Base-by-base conservation (phyloP, 2,329 filamentous ascomycete genomes). In the Scytalidium sp. region DNA sequence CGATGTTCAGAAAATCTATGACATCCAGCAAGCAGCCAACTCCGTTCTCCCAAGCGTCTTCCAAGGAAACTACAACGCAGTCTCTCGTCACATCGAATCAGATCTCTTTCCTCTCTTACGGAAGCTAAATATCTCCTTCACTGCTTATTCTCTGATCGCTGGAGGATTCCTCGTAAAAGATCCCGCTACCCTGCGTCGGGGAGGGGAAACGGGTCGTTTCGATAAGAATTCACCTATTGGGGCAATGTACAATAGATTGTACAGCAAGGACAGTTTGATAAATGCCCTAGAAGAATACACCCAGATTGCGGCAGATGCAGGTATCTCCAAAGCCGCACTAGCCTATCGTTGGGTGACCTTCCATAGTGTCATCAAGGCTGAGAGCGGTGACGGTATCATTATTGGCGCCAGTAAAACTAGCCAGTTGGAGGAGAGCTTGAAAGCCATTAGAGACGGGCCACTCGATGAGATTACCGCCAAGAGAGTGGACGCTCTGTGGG, bases 101-200 rank as follows among this genome's bases (percentile, higher is more conserved):
- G 80, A 84, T 56, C 67, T 85, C n/a, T 73, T 85, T 40, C 77
- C 76, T 7, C 75, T 75, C 50, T 82, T 80, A 54, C 75, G 42
- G 42, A 60, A 61, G 42, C 50, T 62, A 11, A 51, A 53, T 2
- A 62, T 62, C 40, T 77, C 81, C 46, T 72, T 84, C 46, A 80
- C 84, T 17, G 67, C 82, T 41, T 84, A 84, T 67, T 85, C 84
- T 56, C 82, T 81, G 0, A 69, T 85, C 25, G 82, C 81, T 2
- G 83, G 83, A n/a, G 83, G 83, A 1, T 68, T 86, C 29, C 79
- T 86, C 59, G 76, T 75, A 19, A 63, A 63, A 43, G 46, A 48
- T 15, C 20, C 53, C 3, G 50, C 46, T 6, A 15, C 46, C 5
- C 11, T 58, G 49, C 8, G 50, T 23, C 3, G 43, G 47, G 13